Base-by-base conservation (phyloP, 2,329 filamentous ascomycete genomes). In the Periconia macrospinosa region DNA sequence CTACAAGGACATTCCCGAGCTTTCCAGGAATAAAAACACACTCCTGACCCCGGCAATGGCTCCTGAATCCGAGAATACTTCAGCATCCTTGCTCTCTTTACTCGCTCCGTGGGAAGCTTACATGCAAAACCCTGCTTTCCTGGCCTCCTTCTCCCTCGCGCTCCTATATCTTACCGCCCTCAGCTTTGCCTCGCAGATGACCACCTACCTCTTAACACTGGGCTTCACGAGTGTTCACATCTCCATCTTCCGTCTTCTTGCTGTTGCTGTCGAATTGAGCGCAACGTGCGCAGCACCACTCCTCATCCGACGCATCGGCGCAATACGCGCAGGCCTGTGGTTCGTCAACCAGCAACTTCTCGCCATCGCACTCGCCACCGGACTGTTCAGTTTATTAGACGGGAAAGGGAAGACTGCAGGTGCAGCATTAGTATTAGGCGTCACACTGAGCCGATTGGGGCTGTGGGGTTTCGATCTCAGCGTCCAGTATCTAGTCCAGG, bases 321-420 rank as follows among this genome's bases (percentile, higher is more conserved):
- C 77, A 1, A 76, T 90, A 8, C 77, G 89, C n/a, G 79, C 82
- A 0, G 89, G 88, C 0, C 77, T 91, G 2, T 92, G 89, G 89
- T 85, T 84, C 57, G 66, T 87, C 10, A 86, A 81, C 51, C 89
- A 86, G 83, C 87, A 91, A 65, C 76, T 87, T n/a, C 52, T 76
- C 2, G 85, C 81, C 45, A 56, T 84, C 60, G 58, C 76, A 66
- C 67, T 81, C 47, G 59, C 75, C 62, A 68, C 75, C 18, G 60
- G 59, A 2, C 47, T 70, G 0, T 72, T 66, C 52, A 56, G 63
- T 13, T 41, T 52, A 7, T 52, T 62, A 14, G 40, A 51, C 15
- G 53, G 50, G 2, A 60, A 49, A 15, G 53, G 57, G 6, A 62
- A 61, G 42, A 42, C 65, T 13, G 67, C 69, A 0, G 69, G 66